Conservation (phyloP, 306 rosid genomes). For the Corylus heterophylla region DNA sequence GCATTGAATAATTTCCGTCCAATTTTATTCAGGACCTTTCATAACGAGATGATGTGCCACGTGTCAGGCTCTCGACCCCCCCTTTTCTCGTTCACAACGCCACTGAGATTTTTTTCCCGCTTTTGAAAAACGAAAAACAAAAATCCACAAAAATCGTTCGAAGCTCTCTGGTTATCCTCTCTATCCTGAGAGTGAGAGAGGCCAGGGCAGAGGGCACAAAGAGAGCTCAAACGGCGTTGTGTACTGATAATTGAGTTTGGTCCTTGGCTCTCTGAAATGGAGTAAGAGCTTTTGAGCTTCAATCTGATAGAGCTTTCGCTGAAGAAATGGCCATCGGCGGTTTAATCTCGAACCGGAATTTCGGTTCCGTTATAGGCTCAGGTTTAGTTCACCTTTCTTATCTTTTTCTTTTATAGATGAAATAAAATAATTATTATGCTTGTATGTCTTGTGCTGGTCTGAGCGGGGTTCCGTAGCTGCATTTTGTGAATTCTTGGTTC, state of each 20-base stretch:
- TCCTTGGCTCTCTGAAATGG: conserved; percentile 24
- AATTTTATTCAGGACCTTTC: neutral
- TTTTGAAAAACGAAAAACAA: conserved; percentile 11
- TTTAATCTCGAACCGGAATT: conserved; percentile 65
- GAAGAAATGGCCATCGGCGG: conserved; percentile 66
- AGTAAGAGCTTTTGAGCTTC: neutral
- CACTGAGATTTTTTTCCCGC: conserved; percentile 43
- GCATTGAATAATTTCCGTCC: neutral
- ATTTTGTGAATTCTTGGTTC: conserved; percentile 20
- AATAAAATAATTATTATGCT: neutral
- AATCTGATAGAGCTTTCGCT: neutral
- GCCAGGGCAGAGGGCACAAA: conserved; percentile 11
- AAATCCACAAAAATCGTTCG: conserved; percentile 13
- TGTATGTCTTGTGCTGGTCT: neutral
- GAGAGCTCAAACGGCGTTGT: conserved; percentile 35
- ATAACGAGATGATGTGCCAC: conserved; percentile 46
- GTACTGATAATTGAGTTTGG: conserved; percentile 3
- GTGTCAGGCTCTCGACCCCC: conserved; percentile 52
- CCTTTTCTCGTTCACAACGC: conserved; percentile 46
- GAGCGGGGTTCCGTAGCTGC: conserved; percentile 11
- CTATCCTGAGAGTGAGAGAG: neutral
- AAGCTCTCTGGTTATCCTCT: conserved; percentile 58
- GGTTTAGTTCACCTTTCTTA: neutral
- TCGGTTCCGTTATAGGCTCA: conserved; percentile 57
- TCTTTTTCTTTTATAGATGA: neutral